Percentiles rank a stretch among this genome's conserved stretches.
Conservation (phyloP, 2,329 filamentous ascomycete genomes). For the Ophiostoma himal-ulmi region DNA sequence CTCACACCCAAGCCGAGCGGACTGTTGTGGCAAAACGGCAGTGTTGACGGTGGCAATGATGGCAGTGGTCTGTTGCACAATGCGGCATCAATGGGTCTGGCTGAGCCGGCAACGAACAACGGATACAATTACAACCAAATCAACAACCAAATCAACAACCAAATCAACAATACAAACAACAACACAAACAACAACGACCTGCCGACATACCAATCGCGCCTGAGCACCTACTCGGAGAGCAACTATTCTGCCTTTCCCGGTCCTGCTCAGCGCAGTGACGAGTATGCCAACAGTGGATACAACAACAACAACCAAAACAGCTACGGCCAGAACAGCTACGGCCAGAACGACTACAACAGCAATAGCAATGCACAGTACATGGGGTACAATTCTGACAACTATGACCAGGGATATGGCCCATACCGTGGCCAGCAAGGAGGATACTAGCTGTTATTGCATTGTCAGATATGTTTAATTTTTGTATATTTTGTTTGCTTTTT, state of each 20-base stretch:
- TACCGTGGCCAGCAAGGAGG: conserved; percentile 4
- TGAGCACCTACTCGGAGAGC: background rate
- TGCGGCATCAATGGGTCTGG: background rate
- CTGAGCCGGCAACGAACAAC: background rate
- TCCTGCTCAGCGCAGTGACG: background rate
- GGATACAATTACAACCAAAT: background rate
- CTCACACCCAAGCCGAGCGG: conserved; percentile 3
- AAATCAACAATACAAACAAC: background rate
- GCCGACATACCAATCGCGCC: too few relatives aligned
- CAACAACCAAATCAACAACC: background rate
- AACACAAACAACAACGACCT: background rate
- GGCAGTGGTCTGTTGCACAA: background rate
- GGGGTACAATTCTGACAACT: background rate
- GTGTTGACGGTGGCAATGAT: background rate
- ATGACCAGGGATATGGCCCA: background rate
- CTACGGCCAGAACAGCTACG: background rate
- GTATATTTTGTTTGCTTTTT: background rate
- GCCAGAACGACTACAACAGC: background rate
- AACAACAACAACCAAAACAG: background rate
- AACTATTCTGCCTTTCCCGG: background rate
- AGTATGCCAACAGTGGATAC: background rate
- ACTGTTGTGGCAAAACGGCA: background rate
- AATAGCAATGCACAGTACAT: background rate
- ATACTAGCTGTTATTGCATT: background rate
- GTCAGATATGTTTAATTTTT: background rate